phyloP scores from a whole-genome alignment of 371 early-diverging fungal species.

The Lichtheimia ornata region DNA sequence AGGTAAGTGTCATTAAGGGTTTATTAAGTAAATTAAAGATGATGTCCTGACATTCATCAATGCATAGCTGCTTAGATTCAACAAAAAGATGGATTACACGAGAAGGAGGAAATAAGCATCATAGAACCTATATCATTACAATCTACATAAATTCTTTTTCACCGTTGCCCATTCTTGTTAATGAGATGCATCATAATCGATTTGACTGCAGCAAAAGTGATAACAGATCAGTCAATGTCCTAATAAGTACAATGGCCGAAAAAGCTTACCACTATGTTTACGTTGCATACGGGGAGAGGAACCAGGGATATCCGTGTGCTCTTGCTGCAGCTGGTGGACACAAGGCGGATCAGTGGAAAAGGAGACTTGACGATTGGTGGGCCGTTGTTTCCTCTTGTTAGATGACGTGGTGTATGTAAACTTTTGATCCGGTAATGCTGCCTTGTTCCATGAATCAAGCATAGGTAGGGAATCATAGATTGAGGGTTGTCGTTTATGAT shows the following conservation, averaged over 20 bases:
- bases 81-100: neutral
- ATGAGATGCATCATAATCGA: conserved; percentile 7
- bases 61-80: conserved; percentile 5
- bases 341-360: conserved; percentile 19
- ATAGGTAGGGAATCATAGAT: conserved; percentile 19
- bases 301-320: too few species aligned
- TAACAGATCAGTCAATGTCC: too few species aligned
- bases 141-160: neutral
- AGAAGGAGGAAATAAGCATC: neutral
- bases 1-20: conserved; percentile 18
- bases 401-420: neutral
- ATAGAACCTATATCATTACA: neutral
- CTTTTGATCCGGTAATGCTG: neutral
- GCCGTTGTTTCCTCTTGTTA: neutral
- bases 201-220: conserved; percentile 4
- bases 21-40: too few species aligned
- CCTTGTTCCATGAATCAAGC: conserved; percentile 23
- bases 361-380: conserved; percentile 8
- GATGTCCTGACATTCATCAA: too few species aligned
- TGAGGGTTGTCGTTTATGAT: conserved; percentile 5
- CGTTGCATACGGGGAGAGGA: too few species aligned
- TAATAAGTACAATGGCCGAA: too few species aligned
- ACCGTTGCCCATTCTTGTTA: neutral
- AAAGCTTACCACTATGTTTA: too few species aligned
- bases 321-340: conserved; percentile 4